Evolutionary conservation across 805 yeast species (phyloP), one percentile per base, ranked within the genome.

Genomic region (Candida pini): DNA sequence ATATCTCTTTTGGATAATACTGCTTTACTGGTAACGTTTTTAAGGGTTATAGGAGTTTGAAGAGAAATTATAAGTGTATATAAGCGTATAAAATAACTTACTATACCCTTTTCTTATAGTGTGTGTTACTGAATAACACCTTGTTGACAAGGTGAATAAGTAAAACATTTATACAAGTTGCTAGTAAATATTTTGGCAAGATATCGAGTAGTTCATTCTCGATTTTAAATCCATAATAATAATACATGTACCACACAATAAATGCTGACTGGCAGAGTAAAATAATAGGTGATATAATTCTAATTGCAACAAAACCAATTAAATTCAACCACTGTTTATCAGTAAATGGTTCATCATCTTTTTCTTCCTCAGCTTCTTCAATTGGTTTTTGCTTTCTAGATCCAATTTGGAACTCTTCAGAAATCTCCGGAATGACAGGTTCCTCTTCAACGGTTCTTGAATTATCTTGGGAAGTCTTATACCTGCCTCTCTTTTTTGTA

Each of bases 101-200:
- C 18, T 16, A 24, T 7, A 7, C 15, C 31, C 58, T 39, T 6
- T 31, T 25, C 26, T 38, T 43, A 43, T 51, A 56, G 34, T 51
- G 54, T 12, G 40, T 47, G 10, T 39, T 30, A 3, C 40, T 43
- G 33, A 57, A 57, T 6, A 48, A 28, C 34, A 36, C 40, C 26
- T 54, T 56, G 33, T 46, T 52, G 32, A 52, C 28, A 18, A 42
- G 44, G 35, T 56, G 59, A 12, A 55, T 57, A 8, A 49, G 4
- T 12, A 45, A 26, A n/a, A 53, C 33, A 35, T 57, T 40, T 9
- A 42, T 2, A 21, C 44, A 25, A 17, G 52, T 27, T 5, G 53
- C 48, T 13, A 39, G 32, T 33, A 52, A 31, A 14, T 53, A 12
- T 16, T 32, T 25, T 2, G 60, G 55, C 29, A 52, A 25, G n/a